Percentiles rank a stretch among this genome's conserved stretches.
These are phyloP conservation scores for Chytriomyces confervae DNA, from an alignment of 192 early-diverging fungal genomes.

Conservation along the genomic window DNA sequence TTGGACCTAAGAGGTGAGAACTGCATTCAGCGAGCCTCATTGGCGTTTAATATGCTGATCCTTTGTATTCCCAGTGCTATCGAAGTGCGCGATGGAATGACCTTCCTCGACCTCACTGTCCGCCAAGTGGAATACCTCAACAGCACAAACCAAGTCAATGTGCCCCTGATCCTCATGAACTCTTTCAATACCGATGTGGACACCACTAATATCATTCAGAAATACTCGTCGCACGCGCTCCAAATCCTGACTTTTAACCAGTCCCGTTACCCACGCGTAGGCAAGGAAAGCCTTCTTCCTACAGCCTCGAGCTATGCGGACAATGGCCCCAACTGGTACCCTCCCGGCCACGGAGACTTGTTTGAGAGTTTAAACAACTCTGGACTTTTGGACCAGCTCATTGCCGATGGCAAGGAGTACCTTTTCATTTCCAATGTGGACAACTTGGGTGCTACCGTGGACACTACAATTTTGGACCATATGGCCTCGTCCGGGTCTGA, in stretches of 20 bases:
- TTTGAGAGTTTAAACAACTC: constrained; percentile 93
- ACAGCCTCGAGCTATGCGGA: constrained; percentile 71
- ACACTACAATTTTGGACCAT: constrained; percentile 89
- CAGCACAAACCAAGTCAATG: constrained; percentile 82
- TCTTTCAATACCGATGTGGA: constrained; percentile 99
- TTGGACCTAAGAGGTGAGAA: constrained; percentile 85
- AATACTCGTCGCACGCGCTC: constrained; percentile 91
- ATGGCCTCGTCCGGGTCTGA: constrained; percentile 86
- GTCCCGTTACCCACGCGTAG: constrained; percentile 89
- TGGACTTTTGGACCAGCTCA: constrained; percentile 89
- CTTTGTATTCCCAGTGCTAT: constrained; percentile 82
- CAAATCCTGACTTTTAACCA: constrained; percentile 98
- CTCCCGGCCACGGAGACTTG: constrained; percentile 98
- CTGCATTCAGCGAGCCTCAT: background rate
- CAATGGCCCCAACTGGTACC: constrained; percentile 72
- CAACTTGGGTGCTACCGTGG: constrained; percentile 97
- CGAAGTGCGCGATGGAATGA: constrained; percentile 98
- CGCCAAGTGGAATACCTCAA: constrained; percentile 99
- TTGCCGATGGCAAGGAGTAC: constrained; percentile 97
- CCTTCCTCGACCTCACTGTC: constrained; percentile 97
- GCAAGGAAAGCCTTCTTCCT: constrained; percentile 91
- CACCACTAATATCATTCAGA: constrained; percentile 97
- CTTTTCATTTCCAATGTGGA: constrained; percentile 99
- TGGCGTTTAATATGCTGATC: constrained; percentile 53
- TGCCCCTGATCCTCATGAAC: constrained; percentile 99